Base-by-base conservation (phyloP, 129 eudicot species). In the Mikania micrantha region DNA sequence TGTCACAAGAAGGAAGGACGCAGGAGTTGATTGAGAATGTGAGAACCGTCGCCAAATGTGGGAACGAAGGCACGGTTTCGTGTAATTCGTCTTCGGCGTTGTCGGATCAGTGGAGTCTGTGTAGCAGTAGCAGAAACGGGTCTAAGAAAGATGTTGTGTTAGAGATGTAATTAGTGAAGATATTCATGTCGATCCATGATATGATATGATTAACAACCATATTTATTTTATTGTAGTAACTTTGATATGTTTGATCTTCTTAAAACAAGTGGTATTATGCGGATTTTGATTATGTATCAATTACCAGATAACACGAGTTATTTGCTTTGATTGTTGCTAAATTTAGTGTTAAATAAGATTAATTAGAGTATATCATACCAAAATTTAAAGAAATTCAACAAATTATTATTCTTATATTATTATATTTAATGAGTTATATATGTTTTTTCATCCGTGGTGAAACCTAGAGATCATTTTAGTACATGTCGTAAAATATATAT, bases 91-190 rank as follows among this genome's bases (percentile, higher is more conserved):
- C 81, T 0, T n/a, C 77, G 8, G 77, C 64, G 32, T 60, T 78
- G 22, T 78, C 82, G 1, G 82, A 78, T 78, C 82, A 78, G 38
- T 78, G 82, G 82, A 72, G 78, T 72, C 78, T 78, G 65, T 78
- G 78, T 35, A 77, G 82, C 29, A 78, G 82, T 73, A 78, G 78
- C 60, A 65, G 78, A 34, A 58, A 78, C 20, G 81, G 77, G 16
- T 77, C 81, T 2, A 77, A 77, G 69, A 77, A 77, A 65, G 81
- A 77, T 56, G 73, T 71, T 34, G 63, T 77, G 15, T 40, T 77
- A 71, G 81, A 77, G 67, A 71, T 77, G 61, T 77, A 71, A 71
- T 60, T 67, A 59, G 45, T 22, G 13, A 8, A 34, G 9, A 32
- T 16, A 49, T 62, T 12, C 16, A 40, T 60, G 4, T 44, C 20